phyloP scores from a whole-genome alignment of 2,329 filamentous ascomycete genomes.

The Penicillium sp. region DNA sequence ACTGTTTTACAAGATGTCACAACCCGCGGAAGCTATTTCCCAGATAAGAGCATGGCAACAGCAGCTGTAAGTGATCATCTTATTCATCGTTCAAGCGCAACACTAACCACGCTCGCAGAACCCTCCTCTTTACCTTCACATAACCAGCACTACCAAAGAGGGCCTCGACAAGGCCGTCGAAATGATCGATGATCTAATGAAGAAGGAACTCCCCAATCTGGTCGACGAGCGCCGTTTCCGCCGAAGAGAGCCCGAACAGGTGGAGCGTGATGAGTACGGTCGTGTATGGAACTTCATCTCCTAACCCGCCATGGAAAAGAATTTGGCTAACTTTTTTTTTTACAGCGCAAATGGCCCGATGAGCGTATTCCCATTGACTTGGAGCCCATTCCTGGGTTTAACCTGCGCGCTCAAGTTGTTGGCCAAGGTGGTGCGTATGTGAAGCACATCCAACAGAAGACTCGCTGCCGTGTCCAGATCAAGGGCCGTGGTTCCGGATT shows the following conservation, averaged over 20 bases:
- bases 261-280: conserved; percentile 89
- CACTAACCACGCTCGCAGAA: conserved; percentile 59
- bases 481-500: conserved; percentile 96
- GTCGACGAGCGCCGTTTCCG: conserved; percentile 94
- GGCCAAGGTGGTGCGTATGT: conserved; percentile 94
- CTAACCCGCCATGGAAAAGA: too few species aligned
- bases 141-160: conserved; percentile 88
- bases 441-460: conserved; percentile 97
- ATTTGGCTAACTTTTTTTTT: conserved; percentile 21
- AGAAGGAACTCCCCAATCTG: conserved; percentile 91
- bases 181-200: conserved; percentile 93
- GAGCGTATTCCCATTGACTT: conserved; percentile 90
- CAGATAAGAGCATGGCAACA: conserved; percentile 96
- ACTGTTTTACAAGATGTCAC: conserved; percentile 86
- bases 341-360: conserved; percentile 96
- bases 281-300: conserved; percentile 70
- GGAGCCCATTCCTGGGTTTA: conserved; percentile 92
- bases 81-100: not conserved
- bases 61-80: conserved; percentile 70
- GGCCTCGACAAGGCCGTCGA: conserved; percentile 86
- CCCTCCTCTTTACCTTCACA: conserved; percentile 90
- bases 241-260: conserved; percentile 74
- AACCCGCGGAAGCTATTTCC: conserved; percentile 93
- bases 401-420: conserved; percentile 93
- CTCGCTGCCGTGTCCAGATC: conserved; percentile 94